These are phyloP conservation scores for Oehlia diaphana DNA, from an alignment of 192 early-diverging fungal species.

Conservation along the genomic window DNA sequence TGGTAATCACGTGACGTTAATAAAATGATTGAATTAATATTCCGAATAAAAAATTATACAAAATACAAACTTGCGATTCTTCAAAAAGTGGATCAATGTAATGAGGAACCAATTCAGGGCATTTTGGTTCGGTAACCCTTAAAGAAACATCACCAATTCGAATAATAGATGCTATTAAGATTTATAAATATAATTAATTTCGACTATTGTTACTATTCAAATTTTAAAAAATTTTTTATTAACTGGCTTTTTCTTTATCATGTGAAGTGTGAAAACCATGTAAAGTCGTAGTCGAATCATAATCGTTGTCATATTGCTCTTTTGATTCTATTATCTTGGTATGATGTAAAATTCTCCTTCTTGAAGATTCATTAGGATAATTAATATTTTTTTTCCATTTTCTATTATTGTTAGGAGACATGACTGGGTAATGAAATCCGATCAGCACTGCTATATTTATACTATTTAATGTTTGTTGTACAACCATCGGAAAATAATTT, in stretches of 20 bases:
- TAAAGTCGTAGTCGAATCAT: background rate
- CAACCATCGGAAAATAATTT: too few species aligned
- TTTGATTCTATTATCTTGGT: background rate
- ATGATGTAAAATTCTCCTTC: background rate
- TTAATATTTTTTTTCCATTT: background rate
- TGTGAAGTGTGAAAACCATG: background rate
- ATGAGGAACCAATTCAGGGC: conserved; percentile 57
- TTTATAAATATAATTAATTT: background rate
- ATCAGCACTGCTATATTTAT: too few species aligned
- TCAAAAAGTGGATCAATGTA: conserved; percentile 53
- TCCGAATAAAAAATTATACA: background rate
- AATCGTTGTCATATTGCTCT: background rate
- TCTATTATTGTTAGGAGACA: background rate
- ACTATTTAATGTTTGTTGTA: too few species aligned
- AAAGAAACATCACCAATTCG: conserved; percentile 59
- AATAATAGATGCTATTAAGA: conserved; percentile 43
- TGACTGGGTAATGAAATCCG: background rate
- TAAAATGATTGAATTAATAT: background rate
- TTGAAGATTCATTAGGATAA: background rate
- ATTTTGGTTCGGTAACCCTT: conserved; percentile 40
- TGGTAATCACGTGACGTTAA: background rate
- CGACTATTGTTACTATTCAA: background rate
- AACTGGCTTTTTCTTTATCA: background rate
- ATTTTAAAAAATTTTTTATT: background rate
- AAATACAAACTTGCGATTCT: conserved; percentile 49